Evolutionary conservation across 163 green algal species (phyloP).

Genomic region (Smithsoniella earleae): DNA sequence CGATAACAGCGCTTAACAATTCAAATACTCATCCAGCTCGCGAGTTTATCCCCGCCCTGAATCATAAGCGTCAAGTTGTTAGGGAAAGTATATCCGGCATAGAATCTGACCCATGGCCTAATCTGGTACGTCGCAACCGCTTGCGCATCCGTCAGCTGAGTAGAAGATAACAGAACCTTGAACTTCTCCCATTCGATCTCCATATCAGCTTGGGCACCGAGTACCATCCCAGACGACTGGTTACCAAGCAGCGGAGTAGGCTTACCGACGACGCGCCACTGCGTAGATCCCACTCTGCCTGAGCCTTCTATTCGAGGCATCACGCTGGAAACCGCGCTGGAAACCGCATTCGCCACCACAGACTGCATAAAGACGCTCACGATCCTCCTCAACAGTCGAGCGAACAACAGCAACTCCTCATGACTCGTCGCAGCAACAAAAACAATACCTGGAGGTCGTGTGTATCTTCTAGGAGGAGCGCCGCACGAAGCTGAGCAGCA

Average conservation of each 20-base stretch:
- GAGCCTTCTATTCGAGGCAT: conserved; percentile 5
- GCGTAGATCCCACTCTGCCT: background rate
- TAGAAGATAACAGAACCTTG: conserved; percentile 8
- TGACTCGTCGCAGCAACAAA: no score
- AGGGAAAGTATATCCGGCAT: background rate
- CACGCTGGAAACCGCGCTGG: background rate
- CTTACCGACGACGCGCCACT: background rate
- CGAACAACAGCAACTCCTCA: no score
- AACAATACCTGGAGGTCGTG: no score
- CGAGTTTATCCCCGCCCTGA: background rate
- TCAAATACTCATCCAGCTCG: no score
- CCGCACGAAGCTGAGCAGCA: background rate
- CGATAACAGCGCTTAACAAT: no score
- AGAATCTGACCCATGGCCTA: background rate
- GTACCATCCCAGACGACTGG: background rate
- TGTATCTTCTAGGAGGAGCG: background rate
- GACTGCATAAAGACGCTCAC: no score
- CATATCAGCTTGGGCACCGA: background rate
- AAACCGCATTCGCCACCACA: conserved; percentile 2
- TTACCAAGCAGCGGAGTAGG: conserved; percentile 11
- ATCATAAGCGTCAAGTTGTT: background rate
- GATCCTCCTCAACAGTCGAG: no score
- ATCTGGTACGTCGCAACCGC: background rate
- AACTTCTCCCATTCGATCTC: background rate
- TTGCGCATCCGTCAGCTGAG: conserved; percentile 3